Percentiles rank a stretch among this genome's conserved stretches.
phyloP scores from a whole-genome alignment of 768 basidiomycete species.

The Psilocybe azurescens region DNA sequence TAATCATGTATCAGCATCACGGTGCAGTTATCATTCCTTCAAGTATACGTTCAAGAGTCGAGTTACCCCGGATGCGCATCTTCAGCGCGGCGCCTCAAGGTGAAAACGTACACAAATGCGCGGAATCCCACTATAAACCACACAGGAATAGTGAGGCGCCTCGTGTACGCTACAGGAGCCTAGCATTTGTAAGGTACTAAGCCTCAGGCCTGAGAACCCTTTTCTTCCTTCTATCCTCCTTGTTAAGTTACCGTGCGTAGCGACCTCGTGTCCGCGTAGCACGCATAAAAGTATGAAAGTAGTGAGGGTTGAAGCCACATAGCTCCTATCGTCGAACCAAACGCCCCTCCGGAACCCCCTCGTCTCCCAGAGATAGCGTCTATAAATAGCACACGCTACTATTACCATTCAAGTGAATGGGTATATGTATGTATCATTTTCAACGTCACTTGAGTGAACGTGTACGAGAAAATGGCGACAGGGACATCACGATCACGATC shows the following conservation, averaged over 20 bases:
- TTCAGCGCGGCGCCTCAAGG: slow-evolving; percentile 17
- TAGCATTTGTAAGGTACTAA: background rate
- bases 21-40: background rate
- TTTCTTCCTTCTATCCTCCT: too few relatives aligned
- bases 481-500: background rate
- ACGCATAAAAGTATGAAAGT: background rate
- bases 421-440: background rate
- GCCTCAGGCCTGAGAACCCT: background rate
- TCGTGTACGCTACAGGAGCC: slow-evolving; percentile 9
- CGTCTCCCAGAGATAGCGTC: background rate
- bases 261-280: background rate
- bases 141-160: slow-evolving; percentile 1
- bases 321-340: background rate
- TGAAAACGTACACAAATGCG: slow-evolving; percentile 13
- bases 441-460: background rate
- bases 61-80: slow-evolving; percentile 12
- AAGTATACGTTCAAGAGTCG: background rate
- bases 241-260: background rate
- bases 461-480: background rate
- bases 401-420: too few relatives aligned
- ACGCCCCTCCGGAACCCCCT: background rate
- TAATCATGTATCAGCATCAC: background rate
- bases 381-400: background rate
- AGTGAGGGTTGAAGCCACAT: background rate
- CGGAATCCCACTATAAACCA: slow-evolving; percentile 1